phyloP scores from a whole-genome alignment of 345 rosid genomes.

The Salix koriyanagi region DNA sequence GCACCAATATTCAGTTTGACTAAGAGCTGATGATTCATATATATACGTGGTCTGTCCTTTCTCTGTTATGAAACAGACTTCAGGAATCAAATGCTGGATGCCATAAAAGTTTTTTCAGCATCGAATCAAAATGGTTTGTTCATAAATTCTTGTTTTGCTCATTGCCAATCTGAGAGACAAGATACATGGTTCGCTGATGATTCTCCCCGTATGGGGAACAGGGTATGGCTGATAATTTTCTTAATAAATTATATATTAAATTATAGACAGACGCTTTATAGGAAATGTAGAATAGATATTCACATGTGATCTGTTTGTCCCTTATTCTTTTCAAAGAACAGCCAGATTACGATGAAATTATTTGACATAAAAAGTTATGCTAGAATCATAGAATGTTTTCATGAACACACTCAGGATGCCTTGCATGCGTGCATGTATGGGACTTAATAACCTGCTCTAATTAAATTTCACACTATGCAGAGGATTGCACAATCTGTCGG shows the following conservation, averaged over 20 bases:
- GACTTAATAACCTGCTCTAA: background rate
- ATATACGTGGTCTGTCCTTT: conserved; percentile 12
- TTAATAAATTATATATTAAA: background rate
- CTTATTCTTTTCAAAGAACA: background rate
- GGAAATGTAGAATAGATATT: background rate
- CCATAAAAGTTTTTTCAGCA: conserved; percentile 13
- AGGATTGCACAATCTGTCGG: conserved; percentile 26
- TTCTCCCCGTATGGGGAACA: conserved; percentile 18
- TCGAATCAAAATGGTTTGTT: conserved; percentile 25
- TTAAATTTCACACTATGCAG: conserved; percentile 6
- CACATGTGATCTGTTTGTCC: background rate
- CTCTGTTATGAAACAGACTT: conserved; percentile 20
- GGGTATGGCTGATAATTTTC: conserved; percentile 8
- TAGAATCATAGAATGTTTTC: background rate
- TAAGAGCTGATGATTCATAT: background rate
- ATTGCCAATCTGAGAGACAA: conserved; percentile 33
- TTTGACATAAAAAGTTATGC: too few species aligned
- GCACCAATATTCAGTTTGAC: background rate
- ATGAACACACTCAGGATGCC: background rate
- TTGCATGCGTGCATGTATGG: background rate
- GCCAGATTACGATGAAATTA: background rate
- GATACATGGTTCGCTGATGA: conserved; percentile 25
- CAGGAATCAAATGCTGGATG: conserved; percentile 26
- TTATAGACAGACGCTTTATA: background rate
- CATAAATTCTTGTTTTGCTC: conserved; percentile 31